Base-by-base conservation (phyloP, 2,329 filamentous ascomycete genomes). In the Colletotrichum viniferum region DNA sequence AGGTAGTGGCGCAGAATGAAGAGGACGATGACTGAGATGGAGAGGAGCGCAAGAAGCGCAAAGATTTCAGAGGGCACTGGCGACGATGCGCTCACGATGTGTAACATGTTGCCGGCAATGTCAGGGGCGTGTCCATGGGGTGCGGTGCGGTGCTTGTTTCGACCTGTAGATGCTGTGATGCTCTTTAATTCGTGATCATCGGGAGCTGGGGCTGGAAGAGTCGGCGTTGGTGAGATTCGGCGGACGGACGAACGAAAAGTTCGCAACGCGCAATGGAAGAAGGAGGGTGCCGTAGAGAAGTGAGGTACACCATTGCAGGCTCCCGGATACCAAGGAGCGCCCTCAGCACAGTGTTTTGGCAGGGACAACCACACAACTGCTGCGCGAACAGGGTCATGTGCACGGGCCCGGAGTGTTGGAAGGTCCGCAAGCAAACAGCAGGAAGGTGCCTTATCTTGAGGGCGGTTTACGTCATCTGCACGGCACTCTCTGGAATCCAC, bases 1-100 rank as follows among this genome's bases (percentile, higher is more conserved):
- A 99, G 91, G 85, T 96, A 99, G 87, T 95, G 93, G 81, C 97
- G 94, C 74, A 98, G 89, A 77, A 98, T 92, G 26, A 98, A 88
- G 58, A 99, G 90, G 75, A 97, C 95, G 76, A 94, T 87, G 77
- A 94, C 83, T 78, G 93, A 95, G 79, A 98, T 94, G 78, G 91
- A 83, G 78, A 96, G 85, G 52, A 98, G 89, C 76, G 95, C 91
- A 80, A 95, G 81, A 79, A 92, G 83, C 78, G 95, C 92, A 85
- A 98, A 97, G 81, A 96, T 88, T 81, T 93, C 92, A 69, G 96
- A 98, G 84, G 93, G 93, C 68, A 96, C 90, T 38, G 95, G 92
- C 77, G 92, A 92, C 78, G 89, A 86, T 72, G 87, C 86, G 80
- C 84, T 88, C 79, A 85, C 81, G 75, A 85, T 84, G 86, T 92